A percentile compares a stretch with the other conserved stretches of the same genome.
Conservation (phyloP, 805 yeast genomes). For the Pichia nanzhaoensis region DNA sequence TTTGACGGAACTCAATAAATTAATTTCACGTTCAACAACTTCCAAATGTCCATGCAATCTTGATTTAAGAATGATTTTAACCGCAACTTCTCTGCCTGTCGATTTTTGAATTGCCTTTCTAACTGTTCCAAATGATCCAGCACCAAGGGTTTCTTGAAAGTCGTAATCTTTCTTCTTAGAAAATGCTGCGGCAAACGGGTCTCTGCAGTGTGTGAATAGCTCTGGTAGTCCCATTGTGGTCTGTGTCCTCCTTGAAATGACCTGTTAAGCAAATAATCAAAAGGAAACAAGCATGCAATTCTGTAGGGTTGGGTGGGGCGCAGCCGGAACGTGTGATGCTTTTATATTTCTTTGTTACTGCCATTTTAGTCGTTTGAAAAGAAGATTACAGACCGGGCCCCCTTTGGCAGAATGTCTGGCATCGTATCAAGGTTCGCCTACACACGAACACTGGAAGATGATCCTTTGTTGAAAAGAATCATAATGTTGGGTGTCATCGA, state of each 20-base stretch:
- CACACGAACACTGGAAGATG: conserved; percentile 42
- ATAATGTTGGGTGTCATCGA: conserved; percentile 64
- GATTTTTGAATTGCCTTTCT: conserved; percentile 51
- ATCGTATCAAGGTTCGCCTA: conserved; percentile 34
- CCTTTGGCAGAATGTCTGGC: background rate
- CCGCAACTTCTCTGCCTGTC: conserved; percentile 69
- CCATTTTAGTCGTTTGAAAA: too few species aligned
- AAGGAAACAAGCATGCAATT: too few species aligned
- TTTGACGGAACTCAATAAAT: conserved; percentile 54
- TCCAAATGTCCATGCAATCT: conserved; percentile 62
- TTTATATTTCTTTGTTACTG: too few species aligned
- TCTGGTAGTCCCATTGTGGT: conserved; percentile 3
- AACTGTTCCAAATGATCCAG: conserved; percentile 93
- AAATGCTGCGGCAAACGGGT: conserved; percentile 2
- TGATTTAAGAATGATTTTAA: conserved; percentile 82
- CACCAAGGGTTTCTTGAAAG: conserved; percentile 83
- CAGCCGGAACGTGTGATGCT: background rate
- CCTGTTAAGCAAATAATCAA: too few species aligned
- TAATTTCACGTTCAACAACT: conserved; percentile 72
- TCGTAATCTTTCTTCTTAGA: conserved; percentile 58
- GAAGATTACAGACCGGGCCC: background rate
- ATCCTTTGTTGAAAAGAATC: conserved; percentile 62
- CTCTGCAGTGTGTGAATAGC: background rate
- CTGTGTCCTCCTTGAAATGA: too few species aligned
- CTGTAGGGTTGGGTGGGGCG: conserved; percentile 3